Base-by-base conservation (phyloP, 495 filamentous ascomycete genomes). In the Hamigera avellanea region DNA sequence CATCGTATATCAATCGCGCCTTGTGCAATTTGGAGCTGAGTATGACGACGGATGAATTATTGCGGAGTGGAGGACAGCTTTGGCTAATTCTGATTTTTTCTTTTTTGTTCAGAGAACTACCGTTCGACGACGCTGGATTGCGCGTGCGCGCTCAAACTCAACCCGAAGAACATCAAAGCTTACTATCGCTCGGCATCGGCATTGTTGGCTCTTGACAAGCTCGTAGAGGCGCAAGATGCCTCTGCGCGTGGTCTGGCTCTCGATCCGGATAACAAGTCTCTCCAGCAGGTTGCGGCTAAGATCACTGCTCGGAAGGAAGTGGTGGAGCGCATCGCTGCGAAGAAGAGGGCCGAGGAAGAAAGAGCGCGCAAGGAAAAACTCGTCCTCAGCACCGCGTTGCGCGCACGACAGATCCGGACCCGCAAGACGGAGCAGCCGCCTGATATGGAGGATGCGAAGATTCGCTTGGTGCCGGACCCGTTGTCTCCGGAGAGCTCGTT, bases 1-100 rank as follows among this genome's bases (percentile, higher is more conserved):
- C 75, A 2, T 83, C 83, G 36, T 78, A 83, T 49, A 75, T 80
- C 46, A 96, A 95, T 54, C 78, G 91, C 28, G 84, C 91, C 1
- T 69, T 89, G 15, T 91, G 85, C 53, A 81, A 96, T 56, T 61
- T 95, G 31, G 76, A 83, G 48, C 56, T 82, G 37, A 73, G 76
- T 79, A 71, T 35, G 62, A 9, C n/a, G n/a, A n/a, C n/a, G n/a
- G n/a, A n/a, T n/a, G n/a, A n/a, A n/a, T n/a, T n/a, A n/a, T n/a
- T n/a, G n/a, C n/a, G n/a, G n/a, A n/a, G n/a, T n/a, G n/a, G n/a
- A n/a, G n/a, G n/a, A n/a, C n/a, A n/a, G n/a, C n/a, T n/a, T n/a
- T n/a, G n/a, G n/a, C n/a, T n/a, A n/a, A n/a, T n/a, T n/a, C n/a
- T n/a, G n/a, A n/a, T n/a, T 30, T 8, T 35, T 32, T 35, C 6